A percentile compares a stretch with the other conserved stretches of the same genome.
Conservation (phyloP, 2,329 filamentous ascomycete genomes). For the Xylariaceae sp. region DNA sequence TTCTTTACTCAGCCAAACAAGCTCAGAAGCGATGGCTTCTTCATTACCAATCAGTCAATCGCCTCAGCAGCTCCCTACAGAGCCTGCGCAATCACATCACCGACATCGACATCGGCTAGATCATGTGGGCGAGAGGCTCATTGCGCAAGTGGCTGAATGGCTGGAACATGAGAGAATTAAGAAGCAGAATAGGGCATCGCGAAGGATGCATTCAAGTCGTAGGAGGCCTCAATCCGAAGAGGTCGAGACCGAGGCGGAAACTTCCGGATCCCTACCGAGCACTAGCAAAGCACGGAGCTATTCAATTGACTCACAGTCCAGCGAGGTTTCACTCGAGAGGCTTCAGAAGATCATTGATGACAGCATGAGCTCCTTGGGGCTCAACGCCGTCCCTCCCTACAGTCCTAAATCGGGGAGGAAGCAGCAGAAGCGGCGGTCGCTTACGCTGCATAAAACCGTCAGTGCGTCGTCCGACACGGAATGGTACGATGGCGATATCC, state of each 20-base stretch:
- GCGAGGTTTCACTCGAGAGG: slow-evolving; percentile 70
- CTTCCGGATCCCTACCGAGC: slow-evolving; percentile 8
- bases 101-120: slow-evolving; percentile 35
- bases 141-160: slow-evolving; percentile 79
- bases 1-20: slow-evolving; percentile 39
- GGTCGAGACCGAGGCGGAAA: slow-evolving; percentile 17
- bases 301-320: slow-evolving; percentile 63
- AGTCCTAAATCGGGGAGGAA: slow-evolving; percentile 43
- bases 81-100: slow-evolving; percentile 15
- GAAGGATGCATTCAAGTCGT: slow-evolving; percentile 37
- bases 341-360: slow-evolving; percentile 77
- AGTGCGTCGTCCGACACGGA: slow-evolving; percentile 85
- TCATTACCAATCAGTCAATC: slow-evolving; percentile 24
- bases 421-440: slow-evolving; percentile 31
- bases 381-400: slow-evolving; percentile 43
- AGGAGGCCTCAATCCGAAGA: slow-evolving; percentile 39
- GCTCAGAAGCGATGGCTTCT: slow-evolving; percentile 31
- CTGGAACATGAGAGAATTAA: slow-evolving; percentile 73
- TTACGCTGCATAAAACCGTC: slow-evolving; percentile 42
- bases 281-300: slow-evolving; percentile 34
- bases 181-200: slow-evolving; percentile 53
- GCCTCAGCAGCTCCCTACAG: slow-evolving; percentile 24
- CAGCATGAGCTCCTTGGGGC: slow-evolving; percentile 52
- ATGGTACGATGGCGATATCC: slow-evolving; percentile 70
- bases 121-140: slow-evolving; percentile 49